These are phyloP conservation scores for Mycena crocata DNA, from an alignment of 768 basidiomycete species.

Conservation along the genomic window DNA sequence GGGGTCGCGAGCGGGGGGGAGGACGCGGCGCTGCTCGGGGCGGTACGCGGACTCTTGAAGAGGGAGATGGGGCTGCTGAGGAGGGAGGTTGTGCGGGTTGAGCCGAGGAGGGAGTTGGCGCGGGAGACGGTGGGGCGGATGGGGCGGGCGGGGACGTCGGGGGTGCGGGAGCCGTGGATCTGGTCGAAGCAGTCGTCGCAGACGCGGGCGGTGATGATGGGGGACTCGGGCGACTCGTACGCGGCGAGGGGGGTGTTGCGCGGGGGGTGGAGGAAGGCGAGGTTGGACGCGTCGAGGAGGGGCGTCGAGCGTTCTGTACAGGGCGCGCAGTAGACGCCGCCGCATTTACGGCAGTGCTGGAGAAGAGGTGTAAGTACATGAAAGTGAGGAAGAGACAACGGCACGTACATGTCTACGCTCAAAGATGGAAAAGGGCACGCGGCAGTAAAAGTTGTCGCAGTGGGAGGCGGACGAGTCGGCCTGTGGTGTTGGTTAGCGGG, in stretches of 20 bases:
- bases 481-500: conserved; percentile 46
- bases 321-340: conserved; percentile 76
- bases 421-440: conserved; percentile 70
- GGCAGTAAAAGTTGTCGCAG: conserved; percentile 84
- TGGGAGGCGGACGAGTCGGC: conserved; percentile 68
- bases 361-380: neutral
- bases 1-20: conserved; percentile 43
- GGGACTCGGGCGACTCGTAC: conserved; percentile 71
- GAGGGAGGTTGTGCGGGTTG: conserved; percentile 49
- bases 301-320: conserved; percentile 71
- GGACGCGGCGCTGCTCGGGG: conserved; percentile 43
- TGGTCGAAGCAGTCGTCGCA: conserved; percentile 85
- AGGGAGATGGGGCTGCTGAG: conserved; percentile 51
- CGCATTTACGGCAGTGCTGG: conserved; percentile 84
- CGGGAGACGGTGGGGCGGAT: conserved; percentile 50
- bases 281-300: conserved; percentile 79
- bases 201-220: conserved; percentile 69
- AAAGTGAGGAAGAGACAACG: neutral
- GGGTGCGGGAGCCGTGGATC: conserved; percentile 62
- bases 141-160: conserved; percentile 52
- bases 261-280: conserved; percentile 79
- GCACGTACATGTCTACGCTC: conserved; percentile 71
- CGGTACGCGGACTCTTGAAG: conserved; percentile 49
- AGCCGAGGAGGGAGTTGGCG: too few relatives aligned
- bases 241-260: conserved; percentile 68